Conservation (phyloP, 352 stramenopile genomes). For the Globisporangium takayamanum region DNA sequence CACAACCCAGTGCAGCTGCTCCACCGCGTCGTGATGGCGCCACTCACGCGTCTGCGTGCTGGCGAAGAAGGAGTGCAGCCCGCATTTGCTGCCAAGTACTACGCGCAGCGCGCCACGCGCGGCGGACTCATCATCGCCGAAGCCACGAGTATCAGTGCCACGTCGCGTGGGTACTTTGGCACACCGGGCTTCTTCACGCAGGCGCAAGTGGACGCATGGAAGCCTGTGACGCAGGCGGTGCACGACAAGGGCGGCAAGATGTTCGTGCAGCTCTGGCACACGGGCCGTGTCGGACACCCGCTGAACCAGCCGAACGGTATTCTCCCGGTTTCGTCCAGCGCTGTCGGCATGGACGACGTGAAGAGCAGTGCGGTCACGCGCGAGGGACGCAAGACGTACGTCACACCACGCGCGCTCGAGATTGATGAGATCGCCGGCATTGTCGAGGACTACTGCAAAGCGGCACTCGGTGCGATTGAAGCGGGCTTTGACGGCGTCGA, state of each 20-base stretch:
- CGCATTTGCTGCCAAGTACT: constrained; percentile 46
- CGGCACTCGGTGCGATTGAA: constrained; percentile 29
- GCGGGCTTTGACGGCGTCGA: constrained; percentile 84
- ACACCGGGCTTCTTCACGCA: constrained; percentile 52
- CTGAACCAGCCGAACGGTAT: constrained; percentile 52
- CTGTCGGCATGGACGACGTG: constrained; percentile 27
- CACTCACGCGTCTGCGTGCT: constrained; percentile 41
- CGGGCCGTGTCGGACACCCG: constrained; percentile 64
- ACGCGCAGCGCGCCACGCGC: constrained; percentile 41
- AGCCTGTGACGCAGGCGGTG: constrained; percentile 47
- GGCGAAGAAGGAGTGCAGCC: constrained; percentile 35
- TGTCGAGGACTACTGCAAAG: constrained; percentile 58
- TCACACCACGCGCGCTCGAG: constrained; percentile 56
- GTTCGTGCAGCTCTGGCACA: constrained; percentile 87
- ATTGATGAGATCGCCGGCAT: constrained; percentile 65
- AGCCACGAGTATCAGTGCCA: constrained; percentile 47
- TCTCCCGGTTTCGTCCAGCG: constrained; percentile 50
- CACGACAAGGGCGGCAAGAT: constrained; percentile 76
- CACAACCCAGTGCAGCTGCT: constrained; percentile 39
- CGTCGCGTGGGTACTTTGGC: constrained; percentile 34
- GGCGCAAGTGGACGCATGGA: constrained; percentile 49
- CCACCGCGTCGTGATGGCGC: constrained; percentile 66
- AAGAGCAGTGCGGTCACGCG: constrained; percentile 29
- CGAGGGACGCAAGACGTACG: constrained; percentile 30
- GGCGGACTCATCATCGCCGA: constrained; percentile 61